Evolutionary conservation across 129 eudicot species (phyloP).

Genomic region (Escallonia rubra): DNA sequence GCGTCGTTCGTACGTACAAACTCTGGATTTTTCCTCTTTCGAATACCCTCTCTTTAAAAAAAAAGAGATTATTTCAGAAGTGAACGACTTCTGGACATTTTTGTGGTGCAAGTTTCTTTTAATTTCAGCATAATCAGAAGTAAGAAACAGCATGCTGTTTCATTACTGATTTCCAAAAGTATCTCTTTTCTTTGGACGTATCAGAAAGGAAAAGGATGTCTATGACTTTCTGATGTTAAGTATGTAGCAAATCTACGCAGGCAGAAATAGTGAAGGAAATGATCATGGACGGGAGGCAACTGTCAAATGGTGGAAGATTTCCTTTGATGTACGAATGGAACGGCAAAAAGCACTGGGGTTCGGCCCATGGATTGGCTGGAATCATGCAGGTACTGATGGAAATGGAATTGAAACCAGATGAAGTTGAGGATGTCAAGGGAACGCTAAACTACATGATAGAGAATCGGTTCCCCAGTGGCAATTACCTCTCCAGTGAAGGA

Average conservation of each 20-base stretch:
- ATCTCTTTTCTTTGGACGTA: too few species aligned
- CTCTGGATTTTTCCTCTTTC: too few species aligned
- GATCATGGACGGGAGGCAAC: background rate
- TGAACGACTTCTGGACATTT: too few species aligned
- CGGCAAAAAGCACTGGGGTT: constrained; percentile 9
- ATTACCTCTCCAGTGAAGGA: constrained; percentile 8
- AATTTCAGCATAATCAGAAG: too few species aligned
- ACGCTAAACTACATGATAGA: constrained; percentile 12
- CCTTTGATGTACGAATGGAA: constrained; percentile 12
- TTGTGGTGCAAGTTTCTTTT: too few species aligned
- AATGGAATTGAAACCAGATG: background rate
- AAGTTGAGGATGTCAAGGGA: constrained; percentile 6
- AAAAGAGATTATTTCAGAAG: too few species aligned
- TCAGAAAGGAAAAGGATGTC: too few species aligned
- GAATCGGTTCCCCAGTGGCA: constrained; percentile 9
- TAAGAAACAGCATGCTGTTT: too few species aligned
- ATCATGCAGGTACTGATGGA: constrained; percentile 13
- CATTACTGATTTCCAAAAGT: too few species aligned
- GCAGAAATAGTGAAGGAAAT: background rate
- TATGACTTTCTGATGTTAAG: background rate
- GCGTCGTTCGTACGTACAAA: background rate
- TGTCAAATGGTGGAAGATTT: background rate
- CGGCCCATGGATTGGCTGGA: constrained; percentile 12
- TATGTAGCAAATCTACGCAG: too few species aligned
- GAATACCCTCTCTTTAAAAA: too few species aligned